phyloP scores from a whole-genome alignment of 2,329 filamentous ascomycete species.

The Penicillium olsonii region DNA sequence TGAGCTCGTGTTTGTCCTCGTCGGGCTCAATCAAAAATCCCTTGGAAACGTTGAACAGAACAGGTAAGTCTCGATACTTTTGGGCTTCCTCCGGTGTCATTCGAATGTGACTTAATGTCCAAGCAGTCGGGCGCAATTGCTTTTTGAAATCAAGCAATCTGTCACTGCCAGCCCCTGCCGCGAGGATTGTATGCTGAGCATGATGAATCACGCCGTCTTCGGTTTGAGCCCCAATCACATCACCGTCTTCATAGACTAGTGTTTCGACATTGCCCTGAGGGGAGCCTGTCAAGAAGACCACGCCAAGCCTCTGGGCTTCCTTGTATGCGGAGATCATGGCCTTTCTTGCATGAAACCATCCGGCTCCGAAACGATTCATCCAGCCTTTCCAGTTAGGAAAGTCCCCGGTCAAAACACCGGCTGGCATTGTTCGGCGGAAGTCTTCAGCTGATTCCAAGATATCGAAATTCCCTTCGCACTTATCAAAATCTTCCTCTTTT shows the following conservation, averaged over 20 bases:
- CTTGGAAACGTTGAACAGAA: constrained; percentile 51
- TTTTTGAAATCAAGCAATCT: constrained; percentile 52
- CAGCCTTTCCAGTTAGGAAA: constrained; percentile 56
- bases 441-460: constrained; percentile 46
- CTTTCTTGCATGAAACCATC: constrained; percentile 57
- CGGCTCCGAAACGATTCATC: constrained; percentile 43
- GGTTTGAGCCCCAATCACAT: constrained; percentile 47
- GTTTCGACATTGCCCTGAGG: constrained; percentile 40
- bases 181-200: constrained; percentile 51
- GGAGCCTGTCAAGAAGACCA: constrained; percentile 48
- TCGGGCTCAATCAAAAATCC: constrained; percentile 55
- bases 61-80: constrained; percentile 51
- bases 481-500: constrained; percentile 36
- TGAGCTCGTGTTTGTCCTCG: constrained; percentile 40
- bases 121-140: constrained; percentile 57
- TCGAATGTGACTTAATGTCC: constrained; percentile 55
- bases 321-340: constrained; percentile 49
- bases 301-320: constrained; percentile 51
- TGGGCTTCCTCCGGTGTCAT: constrained; percentile 50
- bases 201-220: constrained; percentile 44
- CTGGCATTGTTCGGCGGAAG: constrained; percentile 55
- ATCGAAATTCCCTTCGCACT: constrained; percentile 32
- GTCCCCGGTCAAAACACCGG: constrained; percentile 52
- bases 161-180: constrained; percentile 52
- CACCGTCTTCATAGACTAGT: constrained; percentile 41